Conservation (phyloP, 495 filamentous ascomycete species). For the Hyaloscypha finlandica region DNA sequence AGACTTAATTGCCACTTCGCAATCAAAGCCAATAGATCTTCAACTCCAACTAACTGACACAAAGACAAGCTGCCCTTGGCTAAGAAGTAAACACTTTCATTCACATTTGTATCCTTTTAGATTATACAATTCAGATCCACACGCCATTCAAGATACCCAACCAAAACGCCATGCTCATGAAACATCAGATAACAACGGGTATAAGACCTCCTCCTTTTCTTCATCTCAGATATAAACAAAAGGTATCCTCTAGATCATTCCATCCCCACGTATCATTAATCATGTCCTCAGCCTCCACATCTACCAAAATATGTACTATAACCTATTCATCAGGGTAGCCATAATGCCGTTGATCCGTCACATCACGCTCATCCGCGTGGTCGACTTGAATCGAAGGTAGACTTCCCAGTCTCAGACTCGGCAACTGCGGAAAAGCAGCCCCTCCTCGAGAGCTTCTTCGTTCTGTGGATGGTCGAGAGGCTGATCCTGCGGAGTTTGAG, state of each 20-base stretch:
- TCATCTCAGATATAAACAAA: not conserved
- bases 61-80: not conserved
- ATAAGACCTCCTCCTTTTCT: not conserved
- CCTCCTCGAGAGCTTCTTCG: slow-evolving; percentile 35
- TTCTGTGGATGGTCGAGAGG: not conserved
- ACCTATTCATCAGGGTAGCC: not conserved
- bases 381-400: slow-evolving; percentile 56
- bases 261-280: slow-evolving; percentile 7
- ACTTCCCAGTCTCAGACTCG: slow-evolving; percentile 43
- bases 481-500: slow-evolving; percentile 6
- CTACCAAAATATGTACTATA: slow-evolving; percentile 10
- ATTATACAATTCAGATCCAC: not conserved
- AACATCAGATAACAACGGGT: slow-evolving; percentile 1
- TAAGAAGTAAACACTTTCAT: not conserved
- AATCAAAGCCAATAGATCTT: too few relatives aligned
- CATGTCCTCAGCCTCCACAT: slow-evolving; percentile 5
- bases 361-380: slow-evolving; percentile 33
- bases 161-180: not conserved
- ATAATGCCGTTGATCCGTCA: slow-evolving; percentile 1
- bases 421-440: slow-evolving; percentile 43
- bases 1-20: too few relatives aligned
- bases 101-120: not conserved
- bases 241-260: not conserved
- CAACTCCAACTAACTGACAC: not conserved
- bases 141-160: not conserved